These are phyloP conservation scores for Gryganskiella cystojenkinii DNA, from an alignment of 192 early-diverging fungal genomes.

Conservation along the genomic window DNA sequence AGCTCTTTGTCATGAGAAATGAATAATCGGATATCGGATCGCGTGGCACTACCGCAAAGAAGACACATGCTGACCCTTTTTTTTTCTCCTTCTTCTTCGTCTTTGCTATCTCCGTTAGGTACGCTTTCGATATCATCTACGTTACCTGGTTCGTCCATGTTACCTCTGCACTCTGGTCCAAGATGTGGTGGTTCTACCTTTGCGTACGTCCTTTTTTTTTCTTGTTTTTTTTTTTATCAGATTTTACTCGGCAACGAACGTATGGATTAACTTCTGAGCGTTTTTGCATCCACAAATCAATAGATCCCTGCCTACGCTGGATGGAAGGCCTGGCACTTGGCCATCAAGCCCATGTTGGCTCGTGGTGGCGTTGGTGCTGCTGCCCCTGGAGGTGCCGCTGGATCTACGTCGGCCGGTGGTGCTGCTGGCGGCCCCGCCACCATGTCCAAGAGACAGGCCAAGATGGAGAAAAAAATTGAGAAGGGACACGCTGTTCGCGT, in stretches of 20 bases:
- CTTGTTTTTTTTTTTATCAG: not conserved
- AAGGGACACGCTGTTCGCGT: slow-evolving; percentile 57
- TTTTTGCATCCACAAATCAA: not conserved
- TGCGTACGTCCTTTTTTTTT: slow-evolving; percentile 45
- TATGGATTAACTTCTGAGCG: not conserved
- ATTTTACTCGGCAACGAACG: not conserved
- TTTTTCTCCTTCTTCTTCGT: slow-evolving; percentile 28
- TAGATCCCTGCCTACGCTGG: slow-evolving; percentile 68
- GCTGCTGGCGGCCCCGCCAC: slow-evolving; percentile 25
- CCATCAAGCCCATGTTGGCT: slow-evolving; percentile 53
- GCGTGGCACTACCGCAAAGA: slow-evolving; percentile 27
- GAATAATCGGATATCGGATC: slow-evolving; percentile 41
- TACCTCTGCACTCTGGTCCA: slow-evolving; percentile 66
- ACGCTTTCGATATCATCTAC: slow-evolving; percentile 89
- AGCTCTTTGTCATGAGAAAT: slow-evolving; percentile 50
- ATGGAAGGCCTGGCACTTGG: slow-evolving; percentile 62
- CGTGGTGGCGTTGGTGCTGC: slow-evolving; percentile 15
- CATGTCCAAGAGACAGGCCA: slow-evolving; percentile 63
- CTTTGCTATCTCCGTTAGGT: no score
- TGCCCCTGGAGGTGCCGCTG: slow-evolving; percentile 1
- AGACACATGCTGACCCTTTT: not conserved
- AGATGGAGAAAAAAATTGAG: slow-evolving; percentile 60
- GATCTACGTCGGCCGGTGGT: slow-evolving; percentile 4
- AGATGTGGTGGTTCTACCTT: slow-evolving; percentile 63
- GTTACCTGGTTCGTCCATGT: slow-evolving; percentile 84